phyloP scores from a whole-genome alignment of 148 eudicot species.

The Rhododendron griersonianum region DNA sequence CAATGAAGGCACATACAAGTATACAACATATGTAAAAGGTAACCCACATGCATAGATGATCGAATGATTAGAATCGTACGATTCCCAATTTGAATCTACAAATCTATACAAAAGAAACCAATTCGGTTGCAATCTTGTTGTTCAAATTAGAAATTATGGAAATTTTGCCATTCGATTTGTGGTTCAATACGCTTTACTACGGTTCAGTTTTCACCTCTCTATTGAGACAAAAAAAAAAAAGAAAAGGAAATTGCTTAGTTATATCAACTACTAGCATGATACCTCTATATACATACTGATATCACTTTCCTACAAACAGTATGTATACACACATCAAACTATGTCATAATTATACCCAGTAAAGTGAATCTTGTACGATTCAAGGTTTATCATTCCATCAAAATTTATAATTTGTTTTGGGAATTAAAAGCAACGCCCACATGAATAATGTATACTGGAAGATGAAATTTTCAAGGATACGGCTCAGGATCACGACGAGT shows the following conservation, averaged over 20 bases:
- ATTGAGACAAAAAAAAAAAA: not conserved
- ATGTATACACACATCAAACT: not conserved
- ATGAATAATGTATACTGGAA: not conserved
- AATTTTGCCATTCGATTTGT: not conserved
- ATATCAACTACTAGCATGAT: not conserved
- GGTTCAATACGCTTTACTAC: not conserved
- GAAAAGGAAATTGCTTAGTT: not conserved
- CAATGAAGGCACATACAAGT: not conserved
- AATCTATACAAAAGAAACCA: not conserved
- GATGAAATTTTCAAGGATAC: slow-evolving; percentile 57
- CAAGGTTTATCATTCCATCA: not conserved
- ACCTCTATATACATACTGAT: not conserved
- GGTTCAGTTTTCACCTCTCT: not conserved
- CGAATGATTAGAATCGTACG: not conserved
- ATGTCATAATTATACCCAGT: not conserved
- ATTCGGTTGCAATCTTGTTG: not conserved
- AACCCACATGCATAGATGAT: not conserved
- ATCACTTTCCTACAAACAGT: not conserved
- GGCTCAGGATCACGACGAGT: slow-evolving; percentile 79
- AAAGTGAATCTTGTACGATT: not conserved
- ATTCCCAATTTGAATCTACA: not conserved
- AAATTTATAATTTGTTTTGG: not conserved
- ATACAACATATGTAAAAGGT: not conserved
- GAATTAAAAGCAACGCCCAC: not conserved
- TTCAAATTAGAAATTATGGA: not conserved